These are phyloP conservation scores for Eucalyptus globulus DNA, from an alignment of 345 rosid species.

Conservation along the genomic window DNA sequence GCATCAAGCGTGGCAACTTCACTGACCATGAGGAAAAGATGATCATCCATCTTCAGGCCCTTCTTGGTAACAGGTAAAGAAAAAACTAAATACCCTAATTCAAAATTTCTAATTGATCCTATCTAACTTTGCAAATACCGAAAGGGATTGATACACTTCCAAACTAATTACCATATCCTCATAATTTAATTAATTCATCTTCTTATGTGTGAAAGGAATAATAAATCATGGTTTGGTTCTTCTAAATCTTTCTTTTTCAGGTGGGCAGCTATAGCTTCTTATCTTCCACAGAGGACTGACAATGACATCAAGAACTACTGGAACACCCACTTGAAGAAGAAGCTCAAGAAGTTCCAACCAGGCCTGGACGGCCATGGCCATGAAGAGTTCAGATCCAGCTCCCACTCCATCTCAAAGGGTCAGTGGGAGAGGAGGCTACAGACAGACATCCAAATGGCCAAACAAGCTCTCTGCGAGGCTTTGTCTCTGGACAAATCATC, in stretches of 20 bases:
- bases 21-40: constrained; percentile 82
- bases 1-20: constrained; percentile 87
- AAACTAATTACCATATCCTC: not conserved
- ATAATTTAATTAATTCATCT: not conserved
- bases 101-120: not conserved
- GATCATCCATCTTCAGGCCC: constrained; percentile 97
- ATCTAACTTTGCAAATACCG: not conserved
- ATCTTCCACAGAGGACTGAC: constrained; percentile 94
- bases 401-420: constrained; percentile 38
- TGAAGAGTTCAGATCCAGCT: constrained; percentile 20
- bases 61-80: constrained; percentile 77
- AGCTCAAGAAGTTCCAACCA: constrained; percentile 47
- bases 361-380: constrained; percentile 10
- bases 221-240: not conserved
- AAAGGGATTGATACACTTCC: not conserved
- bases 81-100: not conserved
- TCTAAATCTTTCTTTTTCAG: constrained; percentile 12
- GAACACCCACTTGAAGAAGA: constrained; percentile 89
- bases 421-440: constrained; percentile 92
- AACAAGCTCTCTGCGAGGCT: constrained; percentile 72
- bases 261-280: constrained; percentile 99
- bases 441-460: constrained; percentile 79
- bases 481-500: constrained; percentile 48
- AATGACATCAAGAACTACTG: constrained; percentile 92
- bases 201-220: not conserved